A percentile compares a stretch with the other conserved stretches of the same genome.
phyloP scores from a whole-genome alignment of 2,329 filamentous ascomycete species.

The Chaetomiaceae sp. region DNA sequence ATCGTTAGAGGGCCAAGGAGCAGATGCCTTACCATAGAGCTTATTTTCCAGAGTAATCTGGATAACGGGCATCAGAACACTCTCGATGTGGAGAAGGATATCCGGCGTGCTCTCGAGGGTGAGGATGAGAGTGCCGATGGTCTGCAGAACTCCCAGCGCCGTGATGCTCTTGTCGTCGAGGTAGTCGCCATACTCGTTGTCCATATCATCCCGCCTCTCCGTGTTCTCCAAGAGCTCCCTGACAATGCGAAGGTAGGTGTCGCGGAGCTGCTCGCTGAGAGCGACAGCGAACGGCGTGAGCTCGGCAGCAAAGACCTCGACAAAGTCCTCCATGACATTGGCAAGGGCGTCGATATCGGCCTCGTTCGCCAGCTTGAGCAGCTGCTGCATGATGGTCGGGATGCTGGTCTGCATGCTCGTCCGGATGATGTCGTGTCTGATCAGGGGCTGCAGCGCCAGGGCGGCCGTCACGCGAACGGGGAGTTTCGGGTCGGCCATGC shows the following conservation, averaged over 20 bases:
- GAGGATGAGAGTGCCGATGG: conserved; percentile 93
- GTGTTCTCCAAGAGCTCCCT: conserved; percentile 87
- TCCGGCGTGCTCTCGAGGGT: conserved; percentile 96
- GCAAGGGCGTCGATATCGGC: conserved; percentile 95
- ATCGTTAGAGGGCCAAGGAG: neutral
- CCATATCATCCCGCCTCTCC: conserved; percentile 68
- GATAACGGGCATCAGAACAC: conserved; percentile 95
- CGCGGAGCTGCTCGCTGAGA: conserved; percentile 88
- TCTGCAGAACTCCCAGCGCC: conserved; percentile 90
- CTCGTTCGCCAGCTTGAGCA: conserved; percentile 94
- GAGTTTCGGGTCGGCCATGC: conserved; percentile 90
- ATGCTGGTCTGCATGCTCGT: conserved; percentile 97
- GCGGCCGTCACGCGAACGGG: conserved; percentile 93
- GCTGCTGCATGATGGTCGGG: conserved; percentile 98
- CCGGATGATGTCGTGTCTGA: conserved; percentile 90
- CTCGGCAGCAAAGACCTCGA: conserved; percentile 96
- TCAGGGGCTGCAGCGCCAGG: conserved; percentile 88
- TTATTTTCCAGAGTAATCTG: conserved; percentile 96
- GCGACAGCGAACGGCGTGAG: conserved; percentile 96
- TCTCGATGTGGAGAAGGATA: conserved; percentile 89
- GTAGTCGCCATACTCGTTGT: conserved; percentile 82
- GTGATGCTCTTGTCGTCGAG: conserved; percentile 98
- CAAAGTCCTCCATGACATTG: conserved; percentile 99
- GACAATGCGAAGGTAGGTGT: conserved; percentile 93
- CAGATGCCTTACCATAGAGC: conserved; percentile 66